Evolutionary conservation across 2,329 filamentous ascomycete species (phyloP).

Genomic region (Cytospora leucostoma): DNA sequence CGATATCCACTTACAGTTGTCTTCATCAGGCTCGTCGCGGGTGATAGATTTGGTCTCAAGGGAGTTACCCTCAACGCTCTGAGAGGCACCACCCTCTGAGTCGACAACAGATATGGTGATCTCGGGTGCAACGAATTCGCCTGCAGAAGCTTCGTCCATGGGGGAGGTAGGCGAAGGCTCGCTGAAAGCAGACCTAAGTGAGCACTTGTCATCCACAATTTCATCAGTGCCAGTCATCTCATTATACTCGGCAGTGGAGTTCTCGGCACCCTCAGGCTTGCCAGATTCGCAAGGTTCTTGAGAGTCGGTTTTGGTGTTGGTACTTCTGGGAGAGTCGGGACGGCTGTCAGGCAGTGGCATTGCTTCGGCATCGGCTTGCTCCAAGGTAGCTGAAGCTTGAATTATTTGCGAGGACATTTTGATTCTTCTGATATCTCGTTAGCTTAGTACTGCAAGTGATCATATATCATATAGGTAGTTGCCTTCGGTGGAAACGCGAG

Average conservation of each 20-base stretch:
- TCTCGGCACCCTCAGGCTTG: not conserved
- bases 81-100: not conserved
- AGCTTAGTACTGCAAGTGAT: not conserved
- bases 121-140: not conserved
- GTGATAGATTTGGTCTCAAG: not conserved
- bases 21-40: not conserved
- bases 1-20: not conserved
- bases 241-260: too few species aligned
- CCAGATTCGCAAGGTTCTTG: not conserved
- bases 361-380: not conserved
- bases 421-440: not conserved
- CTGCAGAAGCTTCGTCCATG: not conserved
- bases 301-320: not conserved
- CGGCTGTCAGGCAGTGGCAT: slow-evolving; percentile 15
- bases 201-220: not conserved
- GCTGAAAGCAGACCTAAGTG: not conserved
- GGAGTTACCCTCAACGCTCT: not conserved
- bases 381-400: slow-evolving; percentile 9
- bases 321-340: not conserved
- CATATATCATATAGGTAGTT: too few species aligned
- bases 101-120: not conserved
- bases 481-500: too few species aligned
- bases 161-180: not conserved
- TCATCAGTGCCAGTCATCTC: not conserved
- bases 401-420: not conserved